Conservation (phyloP, 2,329 filamentous ascomycete species). For the Eurotiales sp. region DNA sequence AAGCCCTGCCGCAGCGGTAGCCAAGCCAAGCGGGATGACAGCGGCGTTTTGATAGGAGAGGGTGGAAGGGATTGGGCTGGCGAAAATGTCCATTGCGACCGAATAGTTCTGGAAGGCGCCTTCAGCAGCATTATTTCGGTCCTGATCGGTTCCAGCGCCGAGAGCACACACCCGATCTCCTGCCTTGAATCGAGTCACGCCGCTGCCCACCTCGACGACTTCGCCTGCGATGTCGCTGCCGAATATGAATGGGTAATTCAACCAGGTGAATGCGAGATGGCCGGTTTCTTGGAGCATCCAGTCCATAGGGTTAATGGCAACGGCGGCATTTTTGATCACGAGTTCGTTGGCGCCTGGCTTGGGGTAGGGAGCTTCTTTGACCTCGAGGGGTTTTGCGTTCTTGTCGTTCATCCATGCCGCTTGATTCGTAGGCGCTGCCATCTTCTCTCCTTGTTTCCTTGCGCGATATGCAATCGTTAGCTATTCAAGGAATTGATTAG, state of each 20-base stretch:
- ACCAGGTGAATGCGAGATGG: constrained; percentile 6
- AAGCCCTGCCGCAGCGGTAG: constrained; percentile 23
- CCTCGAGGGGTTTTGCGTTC: constrained; percentile 17
- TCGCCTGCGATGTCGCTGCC: constrained; percentile 27
- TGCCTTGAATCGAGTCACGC: constrained; percentile 21
- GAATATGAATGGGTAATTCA: constrained; percentile 26
- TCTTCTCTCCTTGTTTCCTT: neutral
- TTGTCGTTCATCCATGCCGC: constrained; percentile 19
- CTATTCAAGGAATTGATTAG: no score
- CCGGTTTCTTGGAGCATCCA: constrained; percentile 27
- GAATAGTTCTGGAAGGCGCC: constrained; percentile 27
- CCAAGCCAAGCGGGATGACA: constrained; percentile 25
- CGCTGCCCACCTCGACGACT: constrained; percentile 25
- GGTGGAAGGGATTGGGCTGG: constrained; percentile 20
- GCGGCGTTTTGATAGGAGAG: constrained; percentile 23
- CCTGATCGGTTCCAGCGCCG: constrained; percentile 17
- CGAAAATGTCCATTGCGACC: constrained; percentile 15
- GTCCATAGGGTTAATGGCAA: constrained; percentile 30
- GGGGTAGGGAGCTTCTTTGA: constrained; percentile 16
- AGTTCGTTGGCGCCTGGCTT: constrained; percentile 18
- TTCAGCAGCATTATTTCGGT: constrained; percentile 12
- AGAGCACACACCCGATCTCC: constrained; percentile 25
- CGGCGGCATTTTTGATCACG: constrained; percentile 20
- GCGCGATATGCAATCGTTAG: neutral
- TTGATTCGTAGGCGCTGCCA: constrained; percentile 14